Evolutionary conservation across 805 yeast genomes (phyloP).

Genomic region (Lipomyces chichibuensis): DNA sequence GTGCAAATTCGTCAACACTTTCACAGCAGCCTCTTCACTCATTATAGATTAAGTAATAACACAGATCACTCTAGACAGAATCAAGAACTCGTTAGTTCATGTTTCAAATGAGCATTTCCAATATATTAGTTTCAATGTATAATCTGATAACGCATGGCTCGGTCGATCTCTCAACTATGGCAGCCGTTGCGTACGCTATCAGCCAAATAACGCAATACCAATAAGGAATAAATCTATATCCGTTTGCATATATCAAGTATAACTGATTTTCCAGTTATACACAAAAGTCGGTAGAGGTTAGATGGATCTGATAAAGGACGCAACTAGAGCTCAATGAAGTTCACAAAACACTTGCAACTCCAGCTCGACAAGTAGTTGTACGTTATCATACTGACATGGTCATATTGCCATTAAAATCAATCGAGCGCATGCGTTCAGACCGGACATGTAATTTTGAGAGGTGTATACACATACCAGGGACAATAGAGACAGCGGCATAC

Average conservation of each 20-base stretch:
- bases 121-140: not conserved
- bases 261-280: not conserved
- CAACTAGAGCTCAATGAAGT: not conserved
- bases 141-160: not conserved
- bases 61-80: not conserved
- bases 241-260: not conserved
- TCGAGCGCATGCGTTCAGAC: not conserved
- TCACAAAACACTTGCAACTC: not conserved
- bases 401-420: not conserved
- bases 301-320: not conserved
- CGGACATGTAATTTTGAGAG: not conserved
- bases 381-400: not conserved
- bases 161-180: not conserved
- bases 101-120: not conserved
- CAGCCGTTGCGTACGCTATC: not conserved
- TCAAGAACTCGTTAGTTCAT: not conserved
- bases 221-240: not conserved
- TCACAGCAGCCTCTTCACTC: slow-evolving; percentile 33
- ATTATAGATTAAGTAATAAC: slow-evolving; percentile 10
- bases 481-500: not conserved
- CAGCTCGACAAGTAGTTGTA: not conserved
- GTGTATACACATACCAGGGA: not conserved
- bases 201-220: not conserved
- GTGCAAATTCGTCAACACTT: slow-evolving; percentile 30
- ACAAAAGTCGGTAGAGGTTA: not conserved